A percentile compares a stretch with the other conserved stretches of the same genome.
Evolutionary conservation across 345 rosid genomes (phyloP).

Genomic region (Murraya paniculata): DNA sequence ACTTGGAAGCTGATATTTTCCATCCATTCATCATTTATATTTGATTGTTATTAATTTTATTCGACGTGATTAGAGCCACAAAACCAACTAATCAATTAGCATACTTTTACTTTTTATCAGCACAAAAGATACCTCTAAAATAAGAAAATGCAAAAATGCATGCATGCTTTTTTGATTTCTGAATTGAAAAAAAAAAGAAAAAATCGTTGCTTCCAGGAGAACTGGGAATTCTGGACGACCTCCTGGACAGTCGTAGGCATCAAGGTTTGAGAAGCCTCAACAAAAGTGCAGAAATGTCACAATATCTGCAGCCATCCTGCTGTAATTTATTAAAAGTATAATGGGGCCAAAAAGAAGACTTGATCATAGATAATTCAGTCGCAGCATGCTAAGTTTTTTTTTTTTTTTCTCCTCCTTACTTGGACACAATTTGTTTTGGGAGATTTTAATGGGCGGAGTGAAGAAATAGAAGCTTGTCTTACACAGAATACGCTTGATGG

Average conservation of each 20-base stretch:
- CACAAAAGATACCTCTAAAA: background rate
- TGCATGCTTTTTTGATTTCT: background rate
- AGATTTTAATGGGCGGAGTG: constrained; percentile 1
- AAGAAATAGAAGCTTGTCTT: constrained; percentile 36
- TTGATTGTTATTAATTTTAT: background rate
- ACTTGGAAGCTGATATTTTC: background rate
- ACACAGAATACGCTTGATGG: constrained; percentile 18
- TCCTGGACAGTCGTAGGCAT: constrained; percentile 45
- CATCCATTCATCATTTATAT: too few species aligned
- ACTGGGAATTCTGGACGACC: constrained; percentile 52
- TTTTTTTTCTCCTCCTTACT: background rate
- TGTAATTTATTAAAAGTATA: constrained; percentile 19
- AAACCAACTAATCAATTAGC: too few species aligned
- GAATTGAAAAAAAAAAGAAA: background rate
- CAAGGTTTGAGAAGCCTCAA: constrained; percentile 6
- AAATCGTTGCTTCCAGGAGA: constrained; percentile 31
- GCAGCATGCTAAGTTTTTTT: background rate
- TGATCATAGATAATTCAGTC: too few species aligned
- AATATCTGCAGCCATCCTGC: constrained; percentile 22
- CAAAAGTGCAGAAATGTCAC: constrained; percentile 1
- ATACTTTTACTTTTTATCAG: too few species aligned
- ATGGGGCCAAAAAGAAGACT: constrained; percentile 2
- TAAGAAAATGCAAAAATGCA: background rate
- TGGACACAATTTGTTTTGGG: constrained; percentile 11
- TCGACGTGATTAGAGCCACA: background rate